These are phyloP conservation scores for Cornus suecica DNA, from an alignment of 148 eudicot species.

Conservation along the genomic window DNA sequence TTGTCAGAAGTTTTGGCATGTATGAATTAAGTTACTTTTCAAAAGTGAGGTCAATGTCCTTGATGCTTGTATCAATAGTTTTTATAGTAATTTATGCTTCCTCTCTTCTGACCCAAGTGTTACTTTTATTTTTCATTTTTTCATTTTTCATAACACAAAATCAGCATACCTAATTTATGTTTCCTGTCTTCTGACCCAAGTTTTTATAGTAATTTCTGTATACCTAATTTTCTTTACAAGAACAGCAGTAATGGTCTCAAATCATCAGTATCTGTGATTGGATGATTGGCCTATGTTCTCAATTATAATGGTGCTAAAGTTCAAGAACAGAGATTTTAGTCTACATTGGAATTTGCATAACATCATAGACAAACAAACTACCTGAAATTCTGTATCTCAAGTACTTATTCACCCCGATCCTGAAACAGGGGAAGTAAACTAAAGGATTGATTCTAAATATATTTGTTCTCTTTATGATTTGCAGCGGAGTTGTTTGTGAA, in stretches of 20 bases:
- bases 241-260: too few species aligned
- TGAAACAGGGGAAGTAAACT: neutral
- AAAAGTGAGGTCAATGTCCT: neutral
- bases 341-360: neutral
- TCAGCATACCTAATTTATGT: neutral
- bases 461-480: conserved; percentile 8
- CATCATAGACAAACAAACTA: neutral
- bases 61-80: too few species aligned
- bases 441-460: neutral
- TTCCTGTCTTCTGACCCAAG: too few species aligned
- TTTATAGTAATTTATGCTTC: neutral
- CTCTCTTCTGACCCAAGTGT: too few species aligned
- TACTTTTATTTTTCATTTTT: too few species aligned
- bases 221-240: too few species aligned
- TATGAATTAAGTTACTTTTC: neutral
- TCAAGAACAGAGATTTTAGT: neutral
- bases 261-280: neutral
- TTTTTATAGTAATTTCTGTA: neutral
- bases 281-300: neutral
- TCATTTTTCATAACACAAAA: too few species aligned
- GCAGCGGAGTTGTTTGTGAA: conserved; percentile 90
- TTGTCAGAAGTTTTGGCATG: neutral
- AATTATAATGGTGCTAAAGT: too few species aligned
- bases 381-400: neutral
- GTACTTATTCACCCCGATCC: neutral